These are phyloP conservation scores for Quambalaria eucalypti DNA, from an alignment of 1,284 basidiomycete genomes.

Conservation along the genomic window DNA sequence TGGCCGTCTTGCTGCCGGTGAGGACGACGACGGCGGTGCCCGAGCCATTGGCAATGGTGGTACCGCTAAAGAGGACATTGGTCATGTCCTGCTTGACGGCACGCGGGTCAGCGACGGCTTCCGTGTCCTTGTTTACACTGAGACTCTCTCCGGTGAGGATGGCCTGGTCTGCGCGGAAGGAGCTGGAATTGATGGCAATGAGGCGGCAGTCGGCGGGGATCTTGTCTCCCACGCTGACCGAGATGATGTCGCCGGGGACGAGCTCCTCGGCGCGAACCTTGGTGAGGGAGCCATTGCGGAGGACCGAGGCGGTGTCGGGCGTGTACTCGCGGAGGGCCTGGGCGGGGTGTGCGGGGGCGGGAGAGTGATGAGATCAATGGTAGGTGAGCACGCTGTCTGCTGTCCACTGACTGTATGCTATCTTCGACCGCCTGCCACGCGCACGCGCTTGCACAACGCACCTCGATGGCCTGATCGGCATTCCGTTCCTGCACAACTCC, in stretches of 20 bases:
- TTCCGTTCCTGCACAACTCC: slow-evolving; percentile 46
- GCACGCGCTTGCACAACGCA: too few relatives aligned
- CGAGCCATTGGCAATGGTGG: slow-evolving; percentile 38
- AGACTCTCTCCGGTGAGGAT: slow-evolving; percentile 44
- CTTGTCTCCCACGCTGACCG: slow-evolving; percentile 42
- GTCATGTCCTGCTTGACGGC: slow-evolving; percentile 47
- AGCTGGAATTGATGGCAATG: slow-evolving; percentile 35
- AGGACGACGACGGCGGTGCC: slow-evolving; percentile 36
- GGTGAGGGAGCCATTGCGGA: slow-evolving; percentile 25
- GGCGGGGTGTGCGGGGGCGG: background rate
- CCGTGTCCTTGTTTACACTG: slow-evolving; percentile 39
- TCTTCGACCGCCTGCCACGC: background rate
- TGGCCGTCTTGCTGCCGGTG: slow-evolving; percentile 40
- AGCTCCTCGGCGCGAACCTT: slow-evolving; percentile 31
- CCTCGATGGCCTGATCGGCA: slow-evolving; percentile 44
- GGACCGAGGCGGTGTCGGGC: slow-evolving; percentile 37
- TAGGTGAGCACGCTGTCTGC: background rate
- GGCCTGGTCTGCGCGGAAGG: slow-evolving; percentile 44
- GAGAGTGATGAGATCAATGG: too few relatives aligned
- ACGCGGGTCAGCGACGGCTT: slow-evolving; percentile 21
- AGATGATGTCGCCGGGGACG: slow-evolving; percentile 43
- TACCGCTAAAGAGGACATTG: slow-evolving; percentile 45
- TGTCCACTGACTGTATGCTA: background rate
- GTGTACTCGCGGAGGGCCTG: slow-evolving; percentile 40
- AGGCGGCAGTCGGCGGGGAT: slow-evolving; percentile 44